These are phyloP conservation scores for Rhynchosporium graminicola DNA, from an alignment of 2,329 filamentous ascomycete genomes.

Conservation along the genomic window DNA sequence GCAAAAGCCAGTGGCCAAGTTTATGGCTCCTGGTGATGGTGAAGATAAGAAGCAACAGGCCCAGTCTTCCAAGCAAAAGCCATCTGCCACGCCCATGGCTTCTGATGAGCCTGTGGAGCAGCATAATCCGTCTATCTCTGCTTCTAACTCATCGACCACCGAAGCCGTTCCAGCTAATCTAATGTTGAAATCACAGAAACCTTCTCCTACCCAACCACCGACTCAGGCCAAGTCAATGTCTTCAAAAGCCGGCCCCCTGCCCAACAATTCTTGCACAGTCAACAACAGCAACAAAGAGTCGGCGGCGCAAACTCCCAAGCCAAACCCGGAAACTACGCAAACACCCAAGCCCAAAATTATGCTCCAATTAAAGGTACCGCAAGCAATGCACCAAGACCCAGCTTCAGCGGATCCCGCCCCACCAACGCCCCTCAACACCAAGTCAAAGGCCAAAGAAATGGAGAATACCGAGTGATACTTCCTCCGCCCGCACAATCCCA, in stretches of 20 bases:
- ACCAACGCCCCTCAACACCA: not conserved
- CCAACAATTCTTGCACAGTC: conserved; percentile 2
- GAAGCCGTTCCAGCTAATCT: not conserved
- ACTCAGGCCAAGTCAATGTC: not conserved
- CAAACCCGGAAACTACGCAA: not conserved
- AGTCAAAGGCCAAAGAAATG: not conserved
- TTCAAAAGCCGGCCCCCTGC: not conserved
- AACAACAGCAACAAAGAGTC: not conserved
- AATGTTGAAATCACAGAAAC: not conserved
- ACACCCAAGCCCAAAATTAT: not conserved
- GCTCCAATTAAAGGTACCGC: conserved; percentile 4
- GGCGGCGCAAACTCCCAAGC: conserved; percentile 1
- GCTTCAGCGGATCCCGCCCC: not conserved
- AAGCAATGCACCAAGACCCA: conserved; percentile 4
- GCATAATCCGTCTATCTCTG: not conserved
- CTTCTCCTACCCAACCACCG: not conserved
- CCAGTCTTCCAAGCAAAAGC: not conserved
- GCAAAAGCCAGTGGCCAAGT: not conserved
- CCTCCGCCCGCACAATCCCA: not conserved
- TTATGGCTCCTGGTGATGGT: conserved; percentile 2
- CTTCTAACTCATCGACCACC: not conserved
- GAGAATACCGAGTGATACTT: not conserved
- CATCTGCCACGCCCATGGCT: not conserved
- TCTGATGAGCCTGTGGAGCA: not conserved
- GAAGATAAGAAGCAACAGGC: not conserved